Evolutionary conservation across 202 grass and related monocot genomes (phyloP).

Genomic region (Brachypodium distachyon): DNA sequence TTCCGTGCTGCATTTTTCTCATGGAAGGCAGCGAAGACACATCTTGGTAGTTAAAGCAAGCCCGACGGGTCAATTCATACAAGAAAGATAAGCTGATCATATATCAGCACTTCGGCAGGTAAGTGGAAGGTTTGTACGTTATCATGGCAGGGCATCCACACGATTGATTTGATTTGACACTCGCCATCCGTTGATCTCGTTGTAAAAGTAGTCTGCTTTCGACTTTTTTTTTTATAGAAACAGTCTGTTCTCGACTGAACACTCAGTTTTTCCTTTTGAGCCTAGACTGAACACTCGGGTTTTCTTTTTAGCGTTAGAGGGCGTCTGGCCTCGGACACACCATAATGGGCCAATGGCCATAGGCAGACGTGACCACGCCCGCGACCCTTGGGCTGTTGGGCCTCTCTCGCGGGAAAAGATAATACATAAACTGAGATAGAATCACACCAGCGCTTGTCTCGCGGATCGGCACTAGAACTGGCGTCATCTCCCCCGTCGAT

Average conservation of each 20-base stretch:
- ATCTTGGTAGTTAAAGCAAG: not conserved
- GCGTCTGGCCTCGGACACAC: too few species aligned
- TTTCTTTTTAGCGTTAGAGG: too few species aligned
- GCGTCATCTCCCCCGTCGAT: not conserved
- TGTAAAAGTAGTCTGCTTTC: not conserved
- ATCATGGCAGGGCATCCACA: not conserved
- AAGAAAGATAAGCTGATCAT: not conserved
- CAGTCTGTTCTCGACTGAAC: too few species aligned
- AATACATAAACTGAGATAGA: too few species aligned
- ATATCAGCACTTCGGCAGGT: too few species aligned
- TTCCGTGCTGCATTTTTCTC: not conserved
- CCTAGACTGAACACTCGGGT: too few species aligned
- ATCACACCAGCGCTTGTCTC: not conserved
- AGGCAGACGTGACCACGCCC: too few species aligned
- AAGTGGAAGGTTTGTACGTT: conserved; percentile 14
- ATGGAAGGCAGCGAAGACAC: not conserved
- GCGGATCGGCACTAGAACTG: not conserved
- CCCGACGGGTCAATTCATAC: not conserved
- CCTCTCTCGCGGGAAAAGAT: too few species aligned
- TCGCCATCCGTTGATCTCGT: not conserved
- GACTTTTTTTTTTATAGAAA: too few species aligned
- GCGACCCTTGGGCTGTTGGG: not conserved
- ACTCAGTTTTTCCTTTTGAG: too few species aligned
- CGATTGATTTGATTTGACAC: not conserved
- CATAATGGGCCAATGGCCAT: too few species aligned